Conservation (phyloP, 148 eudicot species). For the Vaccinium myrtillus region DNA sequence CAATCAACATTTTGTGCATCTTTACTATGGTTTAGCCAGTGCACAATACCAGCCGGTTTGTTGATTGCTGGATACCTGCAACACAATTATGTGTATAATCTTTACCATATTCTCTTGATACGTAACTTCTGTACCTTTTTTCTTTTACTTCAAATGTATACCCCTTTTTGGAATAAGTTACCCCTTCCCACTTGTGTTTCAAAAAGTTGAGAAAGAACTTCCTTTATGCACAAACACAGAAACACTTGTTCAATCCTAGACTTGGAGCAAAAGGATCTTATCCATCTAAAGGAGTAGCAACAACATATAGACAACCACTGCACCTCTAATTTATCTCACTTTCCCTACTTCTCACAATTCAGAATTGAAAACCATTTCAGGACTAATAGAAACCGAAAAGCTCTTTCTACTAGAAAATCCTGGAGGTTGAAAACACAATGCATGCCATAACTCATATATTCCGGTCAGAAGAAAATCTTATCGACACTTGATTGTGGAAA, state of each 20-base stretch:
- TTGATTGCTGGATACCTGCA: constrained; percentile 97
- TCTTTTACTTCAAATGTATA: not conserved
- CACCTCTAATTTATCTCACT: not conserved
- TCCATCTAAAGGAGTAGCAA: not conserved
- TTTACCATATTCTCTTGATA: not conserved
- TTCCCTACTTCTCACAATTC: not conserved
- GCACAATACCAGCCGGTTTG: constrained; percentile 88
- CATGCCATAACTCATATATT: not conserved
- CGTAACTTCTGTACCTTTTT: not conserved
- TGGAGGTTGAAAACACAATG: not conserved
- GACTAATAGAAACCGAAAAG: not conserved
- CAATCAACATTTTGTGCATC: constrained; percentile 90
- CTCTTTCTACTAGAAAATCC: not conserved
- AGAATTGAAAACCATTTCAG: not conserved
- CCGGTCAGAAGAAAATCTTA: no score
- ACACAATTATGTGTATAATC: not conserved
- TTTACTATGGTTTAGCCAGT: constrained; percentile 84
- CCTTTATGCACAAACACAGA: no score
- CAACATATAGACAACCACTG: not conserved
- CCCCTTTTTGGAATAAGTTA: not conserved
- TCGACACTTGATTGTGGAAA: not conserved
- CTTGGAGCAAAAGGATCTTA: not conserved
- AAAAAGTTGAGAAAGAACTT: no score
- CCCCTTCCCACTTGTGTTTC: no score
- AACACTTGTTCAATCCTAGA: no score